Percentiles rank a stretch among this genome's conserved stretches.
Conservation (phyloP, 176 grass and related monocot species). For the Elymus sibiricus region DNA sequence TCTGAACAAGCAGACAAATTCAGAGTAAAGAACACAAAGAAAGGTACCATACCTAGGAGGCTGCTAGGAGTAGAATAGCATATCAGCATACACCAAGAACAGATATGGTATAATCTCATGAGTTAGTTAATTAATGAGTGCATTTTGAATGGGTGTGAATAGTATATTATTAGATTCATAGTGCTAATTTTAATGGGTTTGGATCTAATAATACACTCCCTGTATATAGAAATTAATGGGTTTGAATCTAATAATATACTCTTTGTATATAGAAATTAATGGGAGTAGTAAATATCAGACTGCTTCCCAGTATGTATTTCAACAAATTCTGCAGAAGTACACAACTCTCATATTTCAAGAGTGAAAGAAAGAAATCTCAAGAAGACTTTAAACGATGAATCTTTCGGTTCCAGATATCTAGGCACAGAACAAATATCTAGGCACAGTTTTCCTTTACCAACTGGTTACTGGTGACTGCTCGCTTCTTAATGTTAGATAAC, state of each 20-base stretch:
- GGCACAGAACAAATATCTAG: no score
- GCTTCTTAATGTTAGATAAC: not conserved
- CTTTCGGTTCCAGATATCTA: no score
- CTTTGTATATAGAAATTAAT: no score
- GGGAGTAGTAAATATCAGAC: no score
- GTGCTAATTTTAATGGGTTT: no score
- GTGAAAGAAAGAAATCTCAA: not conserved
- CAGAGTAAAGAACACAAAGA: not conserved
- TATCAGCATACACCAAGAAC: not conserved
- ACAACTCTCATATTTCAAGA: not conserved
- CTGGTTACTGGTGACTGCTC: no score
- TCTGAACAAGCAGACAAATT: no score
- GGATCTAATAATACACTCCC: no score
- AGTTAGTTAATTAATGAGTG: not conserved
- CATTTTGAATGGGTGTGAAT: not conserved
- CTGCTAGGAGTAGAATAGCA: not conserved
- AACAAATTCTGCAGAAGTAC: not conserved
- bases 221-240: no score
- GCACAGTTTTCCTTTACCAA: no score
- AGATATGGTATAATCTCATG: not conserved
- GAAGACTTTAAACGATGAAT: not conserved
- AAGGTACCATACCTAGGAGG: not conserved
- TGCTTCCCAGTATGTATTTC: not conserved
- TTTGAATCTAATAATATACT: not conserved
- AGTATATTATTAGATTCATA: no score